Conservation (phyloP, 495 filamentous ascomycete species). For the Hypoxylon rickii region DNA sequence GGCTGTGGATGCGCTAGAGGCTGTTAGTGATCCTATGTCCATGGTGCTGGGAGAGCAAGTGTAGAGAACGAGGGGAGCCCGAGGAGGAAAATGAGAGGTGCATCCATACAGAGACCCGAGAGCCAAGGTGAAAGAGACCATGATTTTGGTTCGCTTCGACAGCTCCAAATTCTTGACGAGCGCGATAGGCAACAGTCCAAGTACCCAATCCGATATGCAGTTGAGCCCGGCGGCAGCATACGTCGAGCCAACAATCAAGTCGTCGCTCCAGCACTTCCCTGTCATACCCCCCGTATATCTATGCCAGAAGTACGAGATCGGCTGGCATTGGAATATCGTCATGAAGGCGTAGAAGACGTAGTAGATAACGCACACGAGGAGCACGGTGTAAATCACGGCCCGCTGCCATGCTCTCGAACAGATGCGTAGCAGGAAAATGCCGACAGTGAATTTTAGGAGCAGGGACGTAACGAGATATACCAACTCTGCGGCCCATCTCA, state of each 20-base stretch:
- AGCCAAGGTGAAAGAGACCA: constrained; percentile 38
- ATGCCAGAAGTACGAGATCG: constrained; percentile 37
- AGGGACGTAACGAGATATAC: constrained; percentile 44
- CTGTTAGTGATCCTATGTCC: constrained; percentile 1
- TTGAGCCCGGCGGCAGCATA: constrained; percentile 39
- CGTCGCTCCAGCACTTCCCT: constrained; percentile 25
- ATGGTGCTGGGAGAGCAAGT: neutral
- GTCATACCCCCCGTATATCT: constrained; percentile 14
- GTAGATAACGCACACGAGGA: constrained; percentile 39
- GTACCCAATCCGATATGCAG: constrained; percentile 38
- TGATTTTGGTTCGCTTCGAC: constrained; percentile 38
- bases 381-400: constrained; percentile 37
- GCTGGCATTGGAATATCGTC: constrained; percentile 44
- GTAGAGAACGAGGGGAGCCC: neutral
- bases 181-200: constrained; percentile 40
- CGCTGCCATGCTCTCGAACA: constrained; percentile 36
- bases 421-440: constrained; percentile 48
- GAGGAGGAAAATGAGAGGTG: constrained; percentile 26
- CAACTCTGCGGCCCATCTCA: constrained; percentile 30
- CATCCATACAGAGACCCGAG: constrained; percentile 45
- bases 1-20: constrained; percentile 40
- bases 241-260: constrained; percentile 26
- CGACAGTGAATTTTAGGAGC: constrained; percentile 45
- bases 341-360: constrained; percentile 43
- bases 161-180: constrained; percentile 40